These are phyloP conservation scores for Aspergillus incahuasiensis DNA, from an alignment of 495 filamentous ascomycete species.

Conservation along the genomic window DNA sequence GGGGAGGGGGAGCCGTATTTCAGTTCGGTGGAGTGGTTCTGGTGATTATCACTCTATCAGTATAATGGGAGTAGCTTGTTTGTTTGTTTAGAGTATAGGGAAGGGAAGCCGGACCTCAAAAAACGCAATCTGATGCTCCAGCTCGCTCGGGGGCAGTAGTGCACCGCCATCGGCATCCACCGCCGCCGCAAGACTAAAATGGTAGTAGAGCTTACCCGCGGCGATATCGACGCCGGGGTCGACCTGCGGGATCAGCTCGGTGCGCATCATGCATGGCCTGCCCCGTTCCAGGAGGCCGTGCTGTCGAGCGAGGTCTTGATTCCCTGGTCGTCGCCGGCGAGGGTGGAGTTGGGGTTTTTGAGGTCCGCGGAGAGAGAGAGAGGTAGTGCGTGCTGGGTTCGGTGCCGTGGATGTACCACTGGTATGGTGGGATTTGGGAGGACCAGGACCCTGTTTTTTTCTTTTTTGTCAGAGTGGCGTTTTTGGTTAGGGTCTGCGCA, in stretches of 20 bases:
- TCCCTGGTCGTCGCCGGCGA: conserved; percentile 52
- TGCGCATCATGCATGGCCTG: conserved; percentile 57
- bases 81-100: background rate
- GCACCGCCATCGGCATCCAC: too few species aligned
- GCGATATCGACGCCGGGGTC: conserved; percentile 52
- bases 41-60: conserved; percentile 13
- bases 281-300: conserved; percentile 59
- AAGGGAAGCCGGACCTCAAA: conserved; percentile 38
- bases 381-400: conserved; percentile 53
- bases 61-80: conserved; percentile 1
- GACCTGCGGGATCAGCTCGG: conserved; percentile 64
- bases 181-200: conserved; percentile 61
- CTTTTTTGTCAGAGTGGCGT: too few species aligned
- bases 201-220: conserved; percentile 60
- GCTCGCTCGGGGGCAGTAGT: conserved; percentile 53
- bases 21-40: conserved; percentile 72
- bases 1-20: too few species aligned
- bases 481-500: too few species aligned
- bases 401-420: conserved; percentile 69
- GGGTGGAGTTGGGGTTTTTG: conserved; percentile 64
- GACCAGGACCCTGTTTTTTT: conserved; percentile 64
- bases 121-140: conserved; percentile 74
- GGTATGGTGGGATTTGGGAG: conserved; percentile 62
- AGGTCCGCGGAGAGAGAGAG: conserved; percentile 47
- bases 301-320: conserved; percentile 62